A percentile compares a stretch with the other conserved stretches of the same genome.
Conservation (phyloP, 2,329 filamentous ascomycete genomes). For the Alternaria sp. region DNA sequence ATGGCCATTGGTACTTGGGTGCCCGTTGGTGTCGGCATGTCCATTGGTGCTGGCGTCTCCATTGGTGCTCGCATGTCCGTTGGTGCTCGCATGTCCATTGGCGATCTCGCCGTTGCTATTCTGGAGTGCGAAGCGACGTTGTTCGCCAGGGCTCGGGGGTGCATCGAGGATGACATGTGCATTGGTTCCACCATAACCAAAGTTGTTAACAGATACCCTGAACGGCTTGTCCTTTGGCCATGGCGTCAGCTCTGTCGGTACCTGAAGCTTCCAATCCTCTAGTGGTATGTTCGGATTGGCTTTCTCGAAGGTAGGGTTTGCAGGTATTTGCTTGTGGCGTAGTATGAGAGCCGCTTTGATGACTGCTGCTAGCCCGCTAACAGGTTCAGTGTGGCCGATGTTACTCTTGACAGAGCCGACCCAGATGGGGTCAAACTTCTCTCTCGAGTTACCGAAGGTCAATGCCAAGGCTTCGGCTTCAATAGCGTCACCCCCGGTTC, state of each 20-base stretch:
- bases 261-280: not conserved
- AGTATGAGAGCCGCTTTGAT: slow-evolving; percentile 4
- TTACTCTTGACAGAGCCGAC: slow-evolving; percentile 14
- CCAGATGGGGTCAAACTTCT: not conserved
- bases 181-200: slow-evolving; percentile 27
- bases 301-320: not conserved
- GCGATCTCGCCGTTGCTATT: not conserved
- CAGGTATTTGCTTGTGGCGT: slow-evolving; percentile 1
- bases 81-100: not conserved
- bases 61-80: not conserved
- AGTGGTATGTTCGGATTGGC: slow-evolving; percentile 7
- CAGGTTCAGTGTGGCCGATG: slow-evolving; percentile 7
- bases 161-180: slow-evolving; percentile 35
- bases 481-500: slow-evolving; percentile 53
- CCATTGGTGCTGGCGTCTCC: not conserved
- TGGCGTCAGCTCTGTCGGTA: not conserved
- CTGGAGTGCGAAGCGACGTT: not conserved
- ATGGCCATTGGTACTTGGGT: not conserved
- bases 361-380: slow-evolving; percentile 6
- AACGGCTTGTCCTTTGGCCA: slow-evolving; percentile 10
- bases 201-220: slow-evolving; percentile 16
- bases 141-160: not conserved
- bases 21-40: not conserved
- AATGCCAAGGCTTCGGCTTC: slow-evolving; percentile 10
- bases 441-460: not conserved